phyloP scores from a whole-genome alignment of 345 rosid species.

The Gossypium stocksii region DNA sequence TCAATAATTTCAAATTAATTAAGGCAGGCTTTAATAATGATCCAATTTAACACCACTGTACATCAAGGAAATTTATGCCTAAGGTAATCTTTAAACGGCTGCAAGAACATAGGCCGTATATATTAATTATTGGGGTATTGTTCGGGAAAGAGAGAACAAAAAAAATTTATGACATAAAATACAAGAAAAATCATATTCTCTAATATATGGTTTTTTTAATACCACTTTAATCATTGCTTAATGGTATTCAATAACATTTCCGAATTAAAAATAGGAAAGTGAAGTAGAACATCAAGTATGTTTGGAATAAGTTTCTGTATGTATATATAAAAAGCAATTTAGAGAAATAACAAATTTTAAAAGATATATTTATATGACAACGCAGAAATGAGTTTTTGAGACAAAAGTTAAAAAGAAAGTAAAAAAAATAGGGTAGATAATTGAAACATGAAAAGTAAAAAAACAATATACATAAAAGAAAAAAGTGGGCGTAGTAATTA shows the following conservation, averaged over 20 bases:
- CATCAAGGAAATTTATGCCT: neutral
- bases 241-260: too few relatives aligned
- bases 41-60: neutral
- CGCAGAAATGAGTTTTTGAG: neutral
- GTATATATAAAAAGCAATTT: too few relatives aligned
- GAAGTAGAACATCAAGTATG: too few relatives aligned
- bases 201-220: too few relatives aligned
- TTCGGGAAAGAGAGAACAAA: conserved; percentile 18
- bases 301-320: too few relatives aligned
- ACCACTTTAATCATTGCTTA: too few relatives aligned
- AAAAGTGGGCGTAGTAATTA: neutral
- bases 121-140: neutral
- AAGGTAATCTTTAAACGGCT: conserved; percentile 25
- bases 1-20: conserved; percentile 7
- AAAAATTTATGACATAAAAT: neutral
- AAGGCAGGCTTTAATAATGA: neutral
- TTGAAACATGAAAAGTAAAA: conserved; percentile 25
- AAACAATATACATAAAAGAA: neutral
- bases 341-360: too few relatives aligned
- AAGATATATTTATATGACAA: too few relatives aligned
- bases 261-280: too few relatives aligned
- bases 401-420: conserved; percentile 1
- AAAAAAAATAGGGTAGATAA: conserved; percentile 30
- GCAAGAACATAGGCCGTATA: neutral
- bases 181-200: too few relatives aligned